phyloP scores from a whole-genome alignment of 495 filamentous ascomycete genomes.

The Xylaria acuta region DNA sequence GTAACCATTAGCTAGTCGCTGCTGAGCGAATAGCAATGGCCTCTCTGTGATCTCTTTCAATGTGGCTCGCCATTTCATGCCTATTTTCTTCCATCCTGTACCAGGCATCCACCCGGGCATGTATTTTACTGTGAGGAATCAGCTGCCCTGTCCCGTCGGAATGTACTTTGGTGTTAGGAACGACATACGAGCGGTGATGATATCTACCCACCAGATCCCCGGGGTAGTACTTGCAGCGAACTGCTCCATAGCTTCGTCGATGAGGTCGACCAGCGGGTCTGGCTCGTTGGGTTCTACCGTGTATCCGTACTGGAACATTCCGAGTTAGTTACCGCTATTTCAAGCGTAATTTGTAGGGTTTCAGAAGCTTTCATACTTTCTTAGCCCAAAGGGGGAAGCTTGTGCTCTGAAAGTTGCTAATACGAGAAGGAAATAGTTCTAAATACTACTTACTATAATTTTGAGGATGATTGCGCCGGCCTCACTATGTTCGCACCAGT shows the following conservation, averaged over 20 bases:
- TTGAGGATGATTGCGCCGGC: slow-evolving; percentile 53
- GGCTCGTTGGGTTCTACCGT: slow-evolving; percentile 42
- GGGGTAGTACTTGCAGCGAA: slow-evolving; percentile 44
- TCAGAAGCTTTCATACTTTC: neutral
- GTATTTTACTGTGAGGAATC: slow-evolving; percentile 36
- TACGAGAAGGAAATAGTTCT: neutral
- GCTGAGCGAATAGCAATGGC: slow-evolving; percentile 51
- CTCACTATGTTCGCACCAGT: slow-evolving; percentile 38
- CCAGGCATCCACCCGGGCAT: slow-evolving; percentile 56
- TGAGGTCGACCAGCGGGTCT: slow-evolving; percentile 50
- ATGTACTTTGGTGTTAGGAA: neutral
- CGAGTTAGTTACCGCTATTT: neutral
- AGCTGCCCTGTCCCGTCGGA: neutral
- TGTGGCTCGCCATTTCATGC: slow-evolving; percentile 32
- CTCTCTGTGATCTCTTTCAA: slow-evolving; percentile 32
- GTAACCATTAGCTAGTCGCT: slow-evolving; percentile 39
- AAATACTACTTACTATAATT: slow-evolving; percentile 27
- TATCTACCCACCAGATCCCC: slow-evolving; percentile 51
- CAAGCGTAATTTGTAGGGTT: neutral
- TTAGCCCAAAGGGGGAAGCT: too few relatives aligned
- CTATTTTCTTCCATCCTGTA: slow-evolving; percentile 48
- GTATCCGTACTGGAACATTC: slow-evolving; percentile 47
- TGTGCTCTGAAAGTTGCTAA: too few relatives aligned
- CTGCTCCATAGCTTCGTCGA: slow-evolving; percentile 40
- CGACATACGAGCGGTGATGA: slow-evolving; percentile 40